Evolutionary conservation across 306 rosid genomes (phyloP).

Genomic region (Sechiopsis laciniata): DNA sequence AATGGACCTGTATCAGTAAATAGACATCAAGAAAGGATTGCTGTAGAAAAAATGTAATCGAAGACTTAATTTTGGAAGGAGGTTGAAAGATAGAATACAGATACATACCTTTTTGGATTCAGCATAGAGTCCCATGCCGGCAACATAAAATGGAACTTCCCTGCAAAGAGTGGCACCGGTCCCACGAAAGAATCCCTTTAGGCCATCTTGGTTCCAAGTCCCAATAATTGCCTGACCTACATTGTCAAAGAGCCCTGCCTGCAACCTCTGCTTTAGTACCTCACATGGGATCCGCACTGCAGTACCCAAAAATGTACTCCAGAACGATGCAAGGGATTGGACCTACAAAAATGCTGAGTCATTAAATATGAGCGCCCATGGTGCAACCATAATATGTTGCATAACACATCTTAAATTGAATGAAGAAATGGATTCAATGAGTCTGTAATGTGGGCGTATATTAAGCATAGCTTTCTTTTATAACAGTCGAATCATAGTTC

Average conservation of each 20-base stretch:
- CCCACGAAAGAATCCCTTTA: slow-evolving; percentile 95
- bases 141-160: slow-evolving; percentile 98
- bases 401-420: background rate
- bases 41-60: background rate
- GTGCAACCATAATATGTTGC: too few relatives aligned
- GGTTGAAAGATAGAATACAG: background rate
- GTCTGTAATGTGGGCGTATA: background rate
- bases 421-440: background rate
- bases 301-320: slow-evolving; percentile 94
- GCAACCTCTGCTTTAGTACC: slow-evolving; percentile 92
- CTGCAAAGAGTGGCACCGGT: slow-evolving; percentile 98
- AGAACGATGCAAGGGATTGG: slow-evolving; percentile 86
- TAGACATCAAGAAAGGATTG: background rate
- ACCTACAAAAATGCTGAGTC: slow-evolving; percentile 45
- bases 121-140: slow-evolving; percentile 97
- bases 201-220: slow-evolving; percentile 93
- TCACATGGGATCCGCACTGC: slow-evolving; percentile 97
- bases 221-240: slow-evolving; percentile 81
- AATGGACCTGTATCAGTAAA: background rate
- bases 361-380: slow-evolving; percentile 13
- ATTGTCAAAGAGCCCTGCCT: slow-evolving; percentile 87
- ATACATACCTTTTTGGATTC: slow-evolving; percentile 79
- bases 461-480: background rate
- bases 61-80: background rate
- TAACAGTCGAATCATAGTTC: background rate